These are phyloP conservation scores for Barnettozyma vustinii DNA, from an alignment of 805 yeast species.

Conservation along the genomic window DNA sequence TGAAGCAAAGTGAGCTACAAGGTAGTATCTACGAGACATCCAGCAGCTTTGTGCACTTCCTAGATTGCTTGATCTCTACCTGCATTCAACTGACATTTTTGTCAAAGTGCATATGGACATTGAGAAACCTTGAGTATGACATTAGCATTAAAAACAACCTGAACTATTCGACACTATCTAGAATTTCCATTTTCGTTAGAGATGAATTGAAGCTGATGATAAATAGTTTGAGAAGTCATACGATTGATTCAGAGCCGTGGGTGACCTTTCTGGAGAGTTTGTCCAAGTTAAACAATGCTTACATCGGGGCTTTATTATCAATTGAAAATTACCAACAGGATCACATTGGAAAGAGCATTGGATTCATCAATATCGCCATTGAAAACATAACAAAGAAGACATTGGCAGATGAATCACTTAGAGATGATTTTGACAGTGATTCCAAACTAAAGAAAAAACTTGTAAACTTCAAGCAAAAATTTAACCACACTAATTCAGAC, in stretches of 20 bases:
- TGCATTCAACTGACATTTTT: conserved; percentile 28
- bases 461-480: conserved; percentile 13
- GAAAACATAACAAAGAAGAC: conserved; percentile 28
- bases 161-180: conserved; percentile 35
- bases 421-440: conserved; percentile 8
- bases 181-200: conserved; percentile 38
- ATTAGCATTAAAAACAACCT: conserved; percentile 20
- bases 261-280: conserved; percentile 14
- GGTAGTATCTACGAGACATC: conserved; percentile 10
- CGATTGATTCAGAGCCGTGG: conserved; percentile 6
- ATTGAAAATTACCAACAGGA: conserved; percentile 41
- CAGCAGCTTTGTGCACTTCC: conserved; percentile 5
- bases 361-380: conserved; percentile 33
- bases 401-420: conserved; percentile 4
- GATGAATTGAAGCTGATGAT: conserved; percentile 29
- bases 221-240: conserved; percentile 4
- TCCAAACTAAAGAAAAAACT: conserved; percentile 15
- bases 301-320: conserved; percentile 39
- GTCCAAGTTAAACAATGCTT: conserved; percentile 34
- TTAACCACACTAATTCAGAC: neutral
- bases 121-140: conserved; percentile 19
- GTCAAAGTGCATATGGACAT: conserved; percentile 25
- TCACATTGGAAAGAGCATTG: conserved; percentile 42
- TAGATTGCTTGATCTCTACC: conserved; percentile 11
- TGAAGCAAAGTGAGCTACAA: conserved; percentile 3